Percentiles rank a stretch among this genome's conserved stretches.
Evolutionary conservation across 306 rosid genomes (phyloP).

Genomic region (Lathyrus oleraceus): DNA sequence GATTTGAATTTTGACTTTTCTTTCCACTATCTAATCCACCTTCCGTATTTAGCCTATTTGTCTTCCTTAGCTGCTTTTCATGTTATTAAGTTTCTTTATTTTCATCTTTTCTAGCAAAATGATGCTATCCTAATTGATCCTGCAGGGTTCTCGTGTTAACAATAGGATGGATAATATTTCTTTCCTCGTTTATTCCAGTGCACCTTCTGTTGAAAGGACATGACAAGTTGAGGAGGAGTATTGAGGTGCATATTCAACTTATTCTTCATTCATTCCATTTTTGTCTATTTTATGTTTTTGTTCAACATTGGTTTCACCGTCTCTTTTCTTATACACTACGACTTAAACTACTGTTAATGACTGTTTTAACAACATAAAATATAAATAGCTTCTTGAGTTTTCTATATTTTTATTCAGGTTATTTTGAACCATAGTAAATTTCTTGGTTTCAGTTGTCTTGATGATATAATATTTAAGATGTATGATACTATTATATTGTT

Average conservation of each 20-base stretch:
- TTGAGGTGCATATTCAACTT: slow-evolving; percentile 68
- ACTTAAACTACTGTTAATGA: slow-evolving; percentile 7
- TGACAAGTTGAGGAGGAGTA: slow-evolving; percentile 66
- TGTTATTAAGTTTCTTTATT: slow-evolving; percentile 17
- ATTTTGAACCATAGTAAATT: slow-evolving; percentile 13
- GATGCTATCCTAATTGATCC: slow-evolving; percentile 21
- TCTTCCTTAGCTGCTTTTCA: slow-evolving; percentile 26
- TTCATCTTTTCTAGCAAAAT: slow-evolving; percentile 25
- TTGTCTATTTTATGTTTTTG: slow-evolving; percentile 14
- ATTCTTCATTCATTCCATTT: slow-evolving; percentile 26
- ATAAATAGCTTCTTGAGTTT: not conserved
- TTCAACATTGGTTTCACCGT: slow-evolving; percentile 8
- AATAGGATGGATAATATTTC: slow-evolving; percentile 92
- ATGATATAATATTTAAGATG: not conserved
- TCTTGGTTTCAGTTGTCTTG: slow-evolving; percentile 6
- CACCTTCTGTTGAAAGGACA: slow-evolving; percentile 69
- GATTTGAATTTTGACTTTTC: slow-evolving; percentile 16
- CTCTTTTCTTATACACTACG: slow-evolving; percentile 9
- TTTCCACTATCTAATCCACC: not conserved
- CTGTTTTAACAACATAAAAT: slow-evolving; percentile 3
- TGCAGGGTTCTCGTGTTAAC: slow-evolving; percentile 88
- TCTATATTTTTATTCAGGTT: slow-evolving; percentile 1
- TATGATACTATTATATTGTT: not conserved
- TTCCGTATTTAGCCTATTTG: not conserved
- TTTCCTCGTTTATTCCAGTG: slow-evolving; percentile 80